Base-by-base conservation (phyloP, 2,329 filamentous ascomycete species). In the Ambrosiella beaveri region DNA sequence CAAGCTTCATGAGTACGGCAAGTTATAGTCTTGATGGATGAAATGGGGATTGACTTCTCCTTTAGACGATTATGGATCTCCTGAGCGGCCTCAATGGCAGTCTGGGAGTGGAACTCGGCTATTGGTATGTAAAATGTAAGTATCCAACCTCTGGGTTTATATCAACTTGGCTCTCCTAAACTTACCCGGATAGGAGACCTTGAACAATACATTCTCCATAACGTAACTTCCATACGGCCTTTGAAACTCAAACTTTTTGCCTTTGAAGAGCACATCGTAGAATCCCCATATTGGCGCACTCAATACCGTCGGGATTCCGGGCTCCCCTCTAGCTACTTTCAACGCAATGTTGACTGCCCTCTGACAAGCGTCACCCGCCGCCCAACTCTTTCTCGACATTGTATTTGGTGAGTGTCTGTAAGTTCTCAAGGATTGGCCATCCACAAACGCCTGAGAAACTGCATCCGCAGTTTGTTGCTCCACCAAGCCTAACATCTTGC, bases 201-300 rank as follows among this genome's bases (percentile, higher is more conserved):
- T 98, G 85, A 98, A 98, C 63, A 98, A 83, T 61, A 98, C 89
- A 68, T 97, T 98, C 82, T 98, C 93, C 93, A 98, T 98, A 64
- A 98, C 93, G 72, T 98, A 98, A 77, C 86, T 95, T 69, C 90
- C 91, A 69, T 98, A 98, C 60, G 85, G 82, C 62, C 93, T 84
- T 78, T 97, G 91, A 79, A 96, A 98, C 71, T 89, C 77, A 70
- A 98, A 98, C 73, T 87, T 87, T 67, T 94, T 88, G 73, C 89
- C 89, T 76, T 90, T 88, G 79, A 97, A 98, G 63, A 94, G 80
- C 63, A 97, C 90, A 69, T 98, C 93, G 74, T 98, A 98, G 80
- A 97, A 98, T 61, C 93, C 93, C 93, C 93, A 98, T 60, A 84
- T 83, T 41, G 89, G 89, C 8, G 91, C 89, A 54, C 88, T 93